Percentiles rank a stretch among this genome's conserved stretches.
These are phyloP conservation scores for Fusarium haematococcum DNA, from an alignment of 2,329 filamentous ascomycete genomes.

Conservation along the genomic window DNA sequence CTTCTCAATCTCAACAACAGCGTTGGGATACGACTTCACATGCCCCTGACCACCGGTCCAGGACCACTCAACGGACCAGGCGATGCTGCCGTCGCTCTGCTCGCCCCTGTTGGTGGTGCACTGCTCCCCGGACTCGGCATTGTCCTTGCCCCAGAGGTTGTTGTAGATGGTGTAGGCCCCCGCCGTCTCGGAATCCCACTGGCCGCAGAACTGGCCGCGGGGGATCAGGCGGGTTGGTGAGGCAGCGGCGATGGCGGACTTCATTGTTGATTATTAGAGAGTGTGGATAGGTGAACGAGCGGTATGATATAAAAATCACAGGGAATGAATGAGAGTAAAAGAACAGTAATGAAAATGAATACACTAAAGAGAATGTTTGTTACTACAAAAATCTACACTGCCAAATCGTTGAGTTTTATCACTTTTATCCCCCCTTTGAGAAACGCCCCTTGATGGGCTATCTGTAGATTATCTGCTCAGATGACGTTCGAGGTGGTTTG, in stretches of 20 bases:
- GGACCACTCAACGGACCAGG: conserved; percentile 55
- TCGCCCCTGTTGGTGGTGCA: conserved; percentile 53
- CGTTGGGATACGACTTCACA: conserved; percentile 59
- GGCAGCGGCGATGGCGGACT: conserved; percentile 9
- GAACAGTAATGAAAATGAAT: background rate
- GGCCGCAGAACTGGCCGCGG: conserved; percentile 31
- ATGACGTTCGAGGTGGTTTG: conserved; percentile 12
- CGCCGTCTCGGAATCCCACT: conserved; percentile 37
- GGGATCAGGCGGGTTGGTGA: conserved; percentile 4
- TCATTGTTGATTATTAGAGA: conserved; percentile 1
- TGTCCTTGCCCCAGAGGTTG: conserved; percentile 55
- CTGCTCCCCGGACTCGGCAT: conserved; percentile 50
- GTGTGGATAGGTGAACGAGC: background rate
- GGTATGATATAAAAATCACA: background rate
- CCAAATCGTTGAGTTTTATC: background rate
- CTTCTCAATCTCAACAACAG: conserved; percentile 48
- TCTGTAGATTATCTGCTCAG: background rate
- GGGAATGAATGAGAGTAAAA: background rate
- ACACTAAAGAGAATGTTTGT: background rate
- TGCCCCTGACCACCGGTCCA: conserved; percentile 52
- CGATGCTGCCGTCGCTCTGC: conserved; percentile 47
- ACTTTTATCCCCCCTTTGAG: background rate
- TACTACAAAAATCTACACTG: background rate
- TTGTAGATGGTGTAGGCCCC: conserved; percentile 51
- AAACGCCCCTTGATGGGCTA: background rate